Base-by-base conservation (phyloP, 805 yeast genomes). In the Yarrowia sp. region DNA sequence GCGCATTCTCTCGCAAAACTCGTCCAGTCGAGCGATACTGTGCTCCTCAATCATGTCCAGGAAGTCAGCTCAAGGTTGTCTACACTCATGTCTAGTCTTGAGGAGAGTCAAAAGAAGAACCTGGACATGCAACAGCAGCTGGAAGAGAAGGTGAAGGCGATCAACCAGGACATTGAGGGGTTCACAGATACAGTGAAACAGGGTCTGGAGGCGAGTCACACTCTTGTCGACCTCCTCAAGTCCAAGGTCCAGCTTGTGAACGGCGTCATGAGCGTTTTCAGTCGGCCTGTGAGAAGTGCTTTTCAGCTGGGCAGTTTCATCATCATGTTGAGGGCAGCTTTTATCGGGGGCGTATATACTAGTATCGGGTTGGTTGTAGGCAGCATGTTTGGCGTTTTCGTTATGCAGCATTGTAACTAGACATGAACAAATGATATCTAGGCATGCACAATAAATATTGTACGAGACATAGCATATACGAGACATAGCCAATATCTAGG, bases 201-300 rank as follows among this genome's bases (percentile, higher is more conserved):
- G 26, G 61, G 61, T 17, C 19, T 54, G 22, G 61, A 54, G 17
- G 61, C 61, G 2, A 54, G 61, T 16, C 33, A 54, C 10, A 26
- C 61, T n/a, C 35, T 54, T 7, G 10, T 54, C 8, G 17, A n/a
- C 1, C 28, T 54, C 17, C 35, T 54, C 5, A 36, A 11, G 26
- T 54, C 61, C 32, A 54, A 54, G 26, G 14, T 54, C 26, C 61
- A 38, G 35, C 46, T 54, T 10, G 61, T 54, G 1, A 36, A 54
- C 19, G 61, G 46, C 5, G 6, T 54, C 19, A 17, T 54, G 35
- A 21, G 30, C 24, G 26, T 54, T 3, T 54, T 54, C 26, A 54
- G 61, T 14, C 35, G n/a, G 3, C 61, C 61, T 0, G 61, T 54
- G 17, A 26, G 28, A 26, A 54, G 61, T 9, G 61, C 61, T 2